Conservation (phyloP, 2,329 filamentous ascomycete species). For the Nothopassalora personata region DNA sequence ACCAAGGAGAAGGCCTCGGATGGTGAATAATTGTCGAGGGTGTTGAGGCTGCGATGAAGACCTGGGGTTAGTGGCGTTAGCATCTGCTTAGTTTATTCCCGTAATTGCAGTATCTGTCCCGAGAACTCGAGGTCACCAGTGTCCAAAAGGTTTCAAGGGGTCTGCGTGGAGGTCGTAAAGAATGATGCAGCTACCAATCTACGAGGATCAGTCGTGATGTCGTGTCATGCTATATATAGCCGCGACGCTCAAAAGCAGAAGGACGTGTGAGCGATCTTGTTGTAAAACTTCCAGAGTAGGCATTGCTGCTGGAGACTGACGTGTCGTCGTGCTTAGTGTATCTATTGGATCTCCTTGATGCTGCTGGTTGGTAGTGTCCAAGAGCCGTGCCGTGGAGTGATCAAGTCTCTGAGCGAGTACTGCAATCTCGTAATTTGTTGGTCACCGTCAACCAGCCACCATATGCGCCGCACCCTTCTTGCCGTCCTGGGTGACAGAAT, state of each 20-base stretch:
- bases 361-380: too few species aligned
- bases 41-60: too few species aligned
- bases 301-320: too few species aligned
- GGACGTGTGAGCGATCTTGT: background rate
- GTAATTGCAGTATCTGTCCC: background rate
- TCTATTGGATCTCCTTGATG: too few species aligned
- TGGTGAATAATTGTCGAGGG: background rate
- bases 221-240: background rate
- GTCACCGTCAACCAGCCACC: background rate
- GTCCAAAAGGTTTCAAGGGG: too few species aligned
- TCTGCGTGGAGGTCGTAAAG: background rate
- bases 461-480: background rate
- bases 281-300: too few species aligned
- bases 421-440: too few species aligned
- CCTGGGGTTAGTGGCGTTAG: too few species aligned
- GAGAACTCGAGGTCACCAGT: too few species aligned
- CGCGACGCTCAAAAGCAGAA: background rate
- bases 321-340: too few species aligned
- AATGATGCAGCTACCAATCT: background rate
- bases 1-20: slow-evolving; percentile 16
- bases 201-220: background rate
- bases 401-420: too few species aligned
- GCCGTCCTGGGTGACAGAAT: background rate
- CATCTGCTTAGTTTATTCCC: background rate
- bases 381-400: too few species aligned